These are phyloP conservation scores for Silene latifolia DNA, from an alignment of 148 eudicot genomes.

Conservation along the genomic window DNA sequence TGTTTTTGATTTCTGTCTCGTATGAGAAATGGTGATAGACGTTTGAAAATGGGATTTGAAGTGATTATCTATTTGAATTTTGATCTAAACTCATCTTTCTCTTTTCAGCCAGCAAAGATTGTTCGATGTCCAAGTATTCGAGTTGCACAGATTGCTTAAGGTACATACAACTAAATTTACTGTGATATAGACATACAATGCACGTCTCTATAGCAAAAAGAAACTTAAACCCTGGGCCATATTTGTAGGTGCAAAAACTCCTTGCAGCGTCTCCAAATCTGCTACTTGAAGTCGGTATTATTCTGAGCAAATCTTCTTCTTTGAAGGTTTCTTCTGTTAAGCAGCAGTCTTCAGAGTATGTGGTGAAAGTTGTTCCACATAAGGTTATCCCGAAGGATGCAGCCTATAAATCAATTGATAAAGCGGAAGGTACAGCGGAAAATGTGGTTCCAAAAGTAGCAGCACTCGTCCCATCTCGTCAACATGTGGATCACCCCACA, in stretches of 20 bases:
- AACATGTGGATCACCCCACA: slow-evolving; percentile 34
- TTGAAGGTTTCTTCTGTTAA: slow-evolving; percentile 38
- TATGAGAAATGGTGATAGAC: background rate
- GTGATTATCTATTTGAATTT: background rate
- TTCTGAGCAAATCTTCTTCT: slow-evolving; percentile 35
- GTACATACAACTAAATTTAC: slow-evolving; percentile 27
- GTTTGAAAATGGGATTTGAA: background rate
- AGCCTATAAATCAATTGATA: slow-evolving; percentile 36
- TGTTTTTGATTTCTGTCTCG: background rate
- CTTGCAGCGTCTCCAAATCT: slow-evolving; percentile 80
- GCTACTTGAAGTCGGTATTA: slow-evolving; percentile 44
- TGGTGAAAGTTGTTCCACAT: slow-evolving; percentile 34
- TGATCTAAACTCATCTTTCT: slow-evolving; percentile 26
- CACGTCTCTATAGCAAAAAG: background rate
- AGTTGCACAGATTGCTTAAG: slow-evolving; percentile 91
- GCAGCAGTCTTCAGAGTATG: slow-evolving; percentile 41
- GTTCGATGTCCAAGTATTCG: slow-evolving; percentile 87
- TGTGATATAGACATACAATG: background rate
- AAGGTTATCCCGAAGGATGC: slow-evolving; percentile 36
- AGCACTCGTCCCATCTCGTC: slow-evolving; percentile 27
- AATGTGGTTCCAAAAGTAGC: slow-evolving; percentile 44
- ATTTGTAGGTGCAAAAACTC: slow-evolving; percentile 71
- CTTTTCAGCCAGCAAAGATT: slow-evolving; percentile 82
- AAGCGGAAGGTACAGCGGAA: slow-evolving; percentile 55
- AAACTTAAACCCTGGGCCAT: slow-evolving; percentile 8